Evolutionary conservation across 148 eudicot genomes (phyloP).

Genomic region (Gaultheria prostrata): DNA sequence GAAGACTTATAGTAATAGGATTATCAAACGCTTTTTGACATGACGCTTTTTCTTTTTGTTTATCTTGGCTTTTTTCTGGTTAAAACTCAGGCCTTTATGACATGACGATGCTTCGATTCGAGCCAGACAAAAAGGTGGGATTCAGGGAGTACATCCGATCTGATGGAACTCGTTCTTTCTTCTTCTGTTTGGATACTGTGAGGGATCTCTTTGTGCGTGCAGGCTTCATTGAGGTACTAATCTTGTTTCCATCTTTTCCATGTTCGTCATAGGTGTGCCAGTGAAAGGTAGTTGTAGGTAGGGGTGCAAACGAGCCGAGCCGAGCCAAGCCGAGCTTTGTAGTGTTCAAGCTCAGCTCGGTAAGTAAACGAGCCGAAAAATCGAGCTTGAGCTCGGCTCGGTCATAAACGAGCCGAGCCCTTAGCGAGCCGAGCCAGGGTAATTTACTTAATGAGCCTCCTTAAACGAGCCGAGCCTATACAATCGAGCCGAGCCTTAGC

Average conservation of each 20-base stretch:
- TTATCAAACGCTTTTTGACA: background rate
- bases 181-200: slow-evolving; percentile 69
- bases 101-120: slow-evolving; percentile 97
- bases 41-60: background rate
- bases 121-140: slow-evolving; percentile 70
- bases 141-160: slow-evolving; percentile 76
- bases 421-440: no score
- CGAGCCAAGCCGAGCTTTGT: no score
- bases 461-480: no score
- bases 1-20: background rate
- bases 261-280: background rate
- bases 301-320: no score
- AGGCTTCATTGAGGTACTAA: slow-evolving; percentile 81
- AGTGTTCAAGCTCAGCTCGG: no score
- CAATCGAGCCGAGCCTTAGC: no score
- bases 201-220: slow-evolving; percentile 61
- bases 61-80: background rate
- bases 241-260: background rate
- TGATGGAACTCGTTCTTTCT: slow-evolving; percentile 94
- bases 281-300: background rate
- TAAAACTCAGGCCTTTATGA: slow-evolving; percentile 77
- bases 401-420: no score
- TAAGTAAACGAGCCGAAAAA: no score
- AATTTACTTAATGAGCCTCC: no score
- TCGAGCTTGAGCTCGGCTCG: no score